A percentile compares a stretch with the other conserved stretches of the same genome.
phyloP scores from a whole-genome alignment of 306 rosid genomes.

The Quercus ilex region DNA sequence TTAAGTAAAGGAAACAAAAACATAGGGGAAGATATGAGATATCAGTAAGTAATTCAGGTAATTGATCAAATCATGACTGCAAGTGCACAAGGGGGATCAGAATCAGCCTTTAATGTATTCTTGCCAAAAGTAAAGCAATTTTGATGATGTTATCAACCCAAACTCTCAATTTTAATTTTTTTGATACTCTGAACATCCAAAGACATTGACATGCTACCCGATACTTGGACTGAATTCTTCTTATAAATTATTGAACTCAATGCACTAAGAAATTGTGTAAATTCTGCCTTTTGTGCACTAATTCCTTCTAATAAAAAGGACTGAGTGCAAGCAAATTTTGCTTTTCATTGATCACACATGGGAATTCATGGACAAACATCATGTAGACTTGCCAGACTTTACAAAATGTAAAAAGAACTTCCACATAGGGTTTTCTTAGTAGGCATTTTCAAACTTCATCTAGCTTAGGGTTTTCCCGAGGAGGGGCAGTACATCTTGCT shows the following conservation, averaged over 20 bases:
- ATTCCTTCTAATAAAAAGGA: not conserved
- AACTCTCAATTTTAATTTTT: not conserved
- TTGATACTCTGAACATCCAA: not conserved
- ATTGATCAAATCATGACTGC: not conserved
- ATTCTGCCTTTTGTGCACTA: not conserved
- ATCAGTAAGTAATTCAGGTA: not conserved
- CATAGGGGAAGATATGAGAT: not conserved
- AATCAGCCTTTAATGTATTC: too few species aligned
- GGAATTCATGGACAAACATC: not conserved
- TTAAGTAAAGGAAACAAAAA: not conserved
- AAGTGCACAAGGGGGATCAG: not conserved
- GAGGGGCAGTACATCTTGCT: not conserved
- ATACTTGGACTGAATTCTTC: not conserved
- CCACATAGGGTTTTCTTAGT: not conserved
- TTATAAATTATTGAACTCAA: not conserved
- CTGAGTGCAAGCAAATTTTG: constrained; percentile 3
- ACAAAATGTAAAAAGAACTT: not conserved
- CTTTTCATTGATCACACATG: not conserved
- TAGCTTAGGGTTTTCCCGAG: too few species aligned
- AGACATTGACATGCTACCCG: not conserved
- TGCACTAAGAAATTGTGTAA: not conserved
- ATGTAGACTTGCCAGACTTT: not conserved
- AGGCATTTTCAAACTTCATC: not conserved
- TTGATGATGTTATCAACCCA: not conserved
- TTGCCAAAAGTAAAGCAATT: not conserved